Evolutionary conservation across 2,329 filamentous ascomycete genomes (phyloP), one percentile per base, ranked within the genome.

Genomic region (Colletotrichum melonis): DNA sequence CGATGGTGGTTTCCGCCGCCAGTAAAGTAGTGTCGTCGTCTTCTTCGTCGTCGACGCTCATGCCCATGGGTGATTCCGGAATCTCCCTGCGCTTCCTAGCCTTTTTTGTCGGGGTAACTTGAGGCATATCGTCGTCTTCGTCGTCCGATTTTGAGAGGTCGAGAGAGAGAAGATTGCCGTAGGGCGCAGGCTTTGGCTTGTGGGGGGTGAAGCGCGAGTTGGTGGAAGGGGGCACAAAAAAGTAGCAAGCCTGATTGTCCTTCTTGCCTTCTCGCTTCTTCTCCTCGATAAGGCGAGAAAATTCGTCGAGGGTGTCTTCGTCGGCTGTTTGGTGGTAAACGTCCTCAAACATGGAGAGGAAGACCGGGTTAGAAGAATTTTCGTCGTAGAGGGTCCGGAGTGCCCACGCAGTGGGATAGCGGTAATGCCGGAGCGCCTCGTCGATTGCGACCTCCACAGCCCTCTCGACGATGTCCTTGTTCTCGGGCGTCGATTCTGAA

Each of bases 391-490:
- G 83, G 16, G 85, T 87, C 66, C 89, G 86, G 72, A 92, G 83
- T 55, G 90, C 90, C 83, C 87, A 92, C 2, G 90, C 91, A 9
- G 90, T 92, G 67, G 89, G 88, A 78, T 90, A 92, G 72, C 89
- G 88, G 74, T 85, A 84, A 77, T 88, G 86, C 72, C 85, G 82
- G 62, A 92, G 80, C 5, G 90, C 90, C 77, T 90, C 86, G 11
- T 90, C 86, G 35, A 92, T 88, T n/a, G 89, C 89, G 38, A 81
- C 78, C 78, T 90, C 88, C 52, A 92, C 84, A 32, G 90, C 86
- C 77, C 83, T 86, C 76, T 88, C 88, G 30, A 85, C 83, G 42
- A 85, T 79, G 52, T 86, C 86, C 74, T 83, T 86, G 74, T 86
- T 83, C 46, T 65, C 63, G 14, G 62, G 67, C 22, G 32, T 64